Evolutionary conservation across 169 alveolate genomes (phyloP), one percentile per base, ranked within the genome.

Genomic region (Plasmodium vinckei): DNA sequence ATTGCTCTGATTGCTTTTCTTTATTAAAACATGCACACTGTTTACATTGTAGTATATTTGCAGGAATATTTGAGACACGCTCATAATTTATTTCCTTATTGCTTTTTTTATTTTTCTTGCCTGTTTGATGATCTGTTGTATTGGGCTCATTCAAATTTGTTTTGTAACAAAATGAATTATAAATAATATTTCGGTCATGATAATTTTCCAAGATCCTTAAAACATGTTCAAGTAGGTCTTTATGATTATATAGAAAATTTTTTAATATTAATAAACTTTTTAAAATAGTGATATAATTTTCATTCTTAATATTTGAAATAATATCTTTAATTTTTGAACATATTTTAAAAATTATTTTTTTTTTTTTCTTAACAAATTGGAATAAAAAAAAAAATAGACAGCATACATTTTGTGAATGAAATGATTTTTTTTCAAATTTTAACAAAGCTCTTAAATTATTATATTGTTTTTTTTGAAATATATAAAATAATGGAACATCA

Each of bases 261-360:
- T 75, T 75, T 25, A 75, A 13, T 23, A 21, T 49, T 23, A 63
- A 4, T 42, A 75, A 46, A 53, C 53, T 17, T 47, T 75, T 63
- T 23, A 56, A 47, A 57, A 75, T 75, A 6, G n/a, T 51, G 17
- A 47, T 51, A 51, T 61, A 75, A 12, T n/a, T 13, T 75, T 75
- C 65, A 13, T 27, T 33, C 64, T 64, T 54, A 17, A 47, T 63
- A 67, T 21, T 39, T 47, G 21, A 27, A 42, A 63, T 44, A 44
- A 75, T 17, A 21, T 27, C 6, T 33, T 61, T 75, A 25, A 54
- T 42, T 53, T 67, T 75, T 17, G 13, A 33, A 54, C 75, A 25
- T 9, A 21, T 19, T 68, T 27, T 39, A 10, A 68, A 44, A 39
- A 15, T 68, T 17, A 12, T 25, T 46, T 12, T 59, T 68, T 68